Evolutionary conservation across 1,284 basidiomycete species (phyloP).

Genomic region (Microbotryum violaceum): DNA sequence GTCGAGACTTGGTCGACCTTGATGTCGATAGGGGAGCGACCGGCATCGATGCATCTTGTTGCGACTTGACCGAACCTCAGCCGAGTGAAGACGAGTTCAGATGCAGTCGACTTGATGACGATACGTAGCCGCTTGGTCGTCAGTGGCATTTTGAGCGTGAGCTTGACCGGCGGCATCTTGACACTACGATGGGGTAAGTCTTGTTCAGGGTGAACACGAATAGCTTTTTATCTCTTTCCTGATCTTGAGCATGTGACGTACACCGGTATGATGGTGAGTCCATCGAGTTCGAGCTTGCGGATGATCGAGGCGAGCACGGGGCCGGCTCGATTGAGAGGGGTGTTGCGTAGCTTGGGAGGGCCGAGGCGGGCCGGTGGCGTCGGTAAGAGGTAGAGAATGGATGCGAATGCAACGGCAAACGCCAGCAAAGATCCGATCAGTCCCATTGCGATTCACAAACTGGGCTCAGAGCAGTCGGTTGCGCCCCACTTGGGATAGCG

Average conservation of each 20-base stretch:
- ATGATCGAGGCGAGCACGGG: constrained; percentile 10
- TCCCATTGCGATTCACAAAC: too few relatives aligned
- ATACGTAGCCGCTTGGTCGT: background rate
- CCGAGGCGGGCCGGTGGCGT: background rate
- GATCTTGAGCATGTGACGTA: background rate
- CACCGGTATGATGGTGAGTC: constrained; percentile 21
- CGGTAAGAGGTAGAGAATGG: background rate
- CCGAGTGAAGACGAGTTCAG: constrained; percentile 12
- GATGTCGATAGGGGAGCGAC: constrained; percentile 5
- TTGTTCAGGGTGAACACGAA: background rate
- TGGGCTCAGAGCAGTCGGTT: too few relatives aligned
- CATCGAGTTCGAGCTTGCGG: constrained; percentile 11
- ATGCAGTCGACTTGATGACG: constrained; percentile 9
- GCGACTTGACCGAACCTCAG: constrained; percentile 2
- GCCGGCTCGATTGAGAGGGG: background rate
- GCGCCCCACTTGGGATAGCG: too few relatives aligned
- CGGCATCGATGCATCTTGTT: constrained; percentile 3
- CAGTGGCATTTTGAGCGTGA: constrained; percentile 3
- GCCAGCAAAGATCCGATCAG: too few relatives aligned
- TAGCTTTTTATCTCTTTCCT: background rate
- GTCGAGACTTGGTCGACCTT: constrained; percentile 5
- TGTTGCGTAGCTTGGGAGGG: background rate
- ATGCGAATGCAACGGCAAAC: background rate
- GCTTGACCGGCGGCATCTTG: constrained; percentile 13
- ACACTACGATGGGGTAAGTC: background rate